A percentile compares a stretch with the other conserved stretches of the same genome.
Evolutionary conservation across 768 basidiomycete genomes (phyloP).

Genomic region (Leccinum obscurum): DNA sequence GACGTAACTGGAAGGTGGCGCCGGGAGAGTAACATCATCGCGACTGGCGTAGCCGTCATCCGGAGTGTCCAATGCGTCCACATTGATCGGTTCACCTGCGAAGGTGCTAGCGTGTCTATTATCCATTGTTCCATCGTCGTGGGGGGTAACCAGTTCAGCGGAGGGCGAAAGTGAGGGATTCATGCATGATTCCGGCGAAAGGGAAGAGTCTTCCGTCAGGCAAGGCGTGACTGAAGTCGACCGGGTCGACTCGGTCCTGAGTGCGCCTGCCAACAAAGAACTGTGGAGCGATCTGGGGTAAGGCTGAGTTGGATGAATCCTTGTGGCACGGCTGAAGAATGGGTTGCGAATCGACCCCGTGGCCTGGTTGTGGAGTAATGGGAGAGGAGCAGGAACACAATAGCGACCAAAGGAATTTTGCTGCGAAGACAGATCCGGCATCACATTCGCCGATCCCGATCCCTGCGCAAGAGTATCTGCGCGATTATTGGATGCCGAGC

Average conservation of each 20-base stretch:
- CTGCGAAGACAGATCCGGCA: neutral
- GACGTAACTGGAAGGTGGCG: neutral
- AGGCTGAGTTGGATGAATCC: neutral
- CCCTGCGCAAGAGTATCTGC: neutral
- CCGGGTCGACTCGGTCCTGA: too few relatives aligned
- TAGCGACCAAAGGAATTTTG: neutral
- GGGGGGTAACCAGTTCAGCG: neutral
- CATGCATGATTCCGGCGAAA: neutral
- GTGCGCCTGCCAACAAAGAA: neutral
- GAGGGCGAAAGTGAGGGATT: neutral
- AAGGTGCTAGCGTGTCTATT: neutral
- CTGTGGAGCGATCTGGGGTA: neutral
- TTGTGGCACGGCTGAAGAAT: neutral
- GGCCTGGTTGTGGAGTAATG: neutral
- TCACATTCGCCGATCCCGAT: neutral
- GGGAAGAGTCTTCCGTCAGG: neutral
- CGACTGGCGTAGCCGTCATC: neutral
- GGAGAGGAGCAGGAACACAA: neutral
- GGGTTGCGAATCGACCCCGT: neutral
- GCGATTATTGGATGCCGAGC: neutral
- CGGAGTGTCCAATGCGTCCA: neutral
- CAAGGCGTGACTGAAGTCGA: neutral
- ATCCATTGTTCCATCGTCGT: neutral
- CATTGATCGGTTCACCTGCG: neutral
- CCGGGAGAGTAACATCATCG: neutral